A percentile compares a stretch with the other conserved stretches of the same genome.
Conservation (phyloP, 345 rosid species). For the Isatis tinctoria region DNA sequence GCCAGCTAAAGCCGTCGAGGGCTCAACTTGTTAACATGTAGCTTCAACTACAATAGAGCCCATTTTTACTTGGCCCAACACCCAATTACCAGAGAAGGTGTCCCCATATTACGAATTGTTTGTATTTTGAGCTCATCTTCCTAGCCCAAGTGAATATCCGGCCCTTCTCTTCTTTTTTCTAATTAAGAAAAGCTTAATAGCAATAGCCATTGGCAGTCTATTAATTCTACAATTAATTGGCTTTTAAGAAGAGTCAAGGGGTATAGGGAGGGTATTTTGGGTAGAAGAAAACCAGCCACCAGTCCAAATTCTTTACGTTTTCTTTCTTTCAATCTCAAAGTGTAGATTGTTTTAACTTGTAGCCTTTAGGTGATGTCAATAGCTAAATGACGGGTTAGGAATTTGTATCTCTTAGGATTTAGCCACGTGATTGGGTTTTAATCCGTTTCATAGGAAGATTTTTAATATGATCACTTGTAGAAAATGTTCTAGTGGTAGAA, state of each 20-base stretch:
- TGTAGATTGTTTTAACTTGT: too few species aligned
- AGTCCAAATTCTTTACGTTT: background rate
- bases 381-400: too few species aligned
- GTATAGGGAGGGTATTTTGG: constrained; percentile 1
- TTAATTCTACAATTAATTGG: background rate
- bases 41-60: background rate
- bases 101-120: background rate
- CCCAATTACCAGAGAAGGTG: background rate
- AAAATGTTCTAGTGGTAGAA: background rate
- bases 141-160: background rate
- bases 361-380: too few species aligned
- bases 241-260: constrained; percentile 15
- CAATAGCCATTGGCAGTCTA: background rate
- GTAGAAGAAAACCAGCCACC: background rate
- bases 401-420: too few species aligned
- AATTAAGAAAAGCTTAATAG: background rate
- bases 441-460: too few species aligned
- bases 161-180: background rate
- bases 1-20: background rate
- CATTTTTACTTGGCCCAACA: background rate
- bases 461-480: too few species aligned
- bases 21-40: background rate
- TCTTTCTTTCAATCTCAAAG: too few species aligned
- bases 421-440: too few species aligned
- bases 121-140: background rate